These are phyloP conservation scores for Salix brachista DNA, from an alignment of 345 rosid genomes.

Conservation along the genomic window DNA sequence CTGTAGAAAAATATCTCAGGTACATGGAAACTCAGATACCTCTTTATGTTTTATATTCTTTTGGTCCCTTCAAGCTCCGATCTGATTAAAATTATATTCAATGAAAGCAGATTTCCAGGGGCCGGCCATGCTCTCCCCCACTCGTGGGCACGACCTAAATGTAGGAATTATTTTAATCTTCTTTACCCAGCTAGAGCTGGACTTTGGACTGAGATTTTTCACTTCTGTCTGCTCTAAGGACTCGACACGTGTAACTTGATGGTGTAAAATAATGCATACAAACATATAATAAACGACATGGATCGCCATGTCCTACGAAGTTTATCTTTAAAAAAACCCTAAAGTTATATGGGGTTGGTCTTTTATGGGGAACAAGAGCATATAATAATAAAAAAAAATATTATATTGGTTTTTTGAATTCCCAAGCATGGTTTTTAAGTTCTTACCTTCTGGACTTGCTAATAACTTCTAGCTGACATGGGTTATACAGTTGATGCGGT, in stretches of 20 bases:
- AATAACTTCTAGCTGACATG: not conserved
- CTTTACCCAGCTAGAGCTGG: not conserved
- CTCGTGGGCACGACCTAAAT: conserved; percentile 46
- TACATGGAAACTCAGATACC: not conserved
- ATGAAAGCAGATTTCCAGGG: conserved; percentile 41
- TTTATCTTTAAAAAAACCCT: not conserved
- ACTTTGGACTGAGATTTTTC: conserved; percentile 4
- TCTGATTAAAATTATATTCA: conserved; percentile 10
- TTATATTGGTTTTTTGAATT: not conserved
- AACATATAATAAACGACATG: conserved; percentile 22
- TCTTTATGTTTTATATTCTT: not conserved
- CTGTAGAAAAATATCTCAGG: conserved; percentile 7
- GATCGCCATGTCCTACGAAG: conserved; percentile 21
- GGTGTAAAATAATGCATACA: not conserved
- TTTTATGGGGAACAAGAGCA: not conserved
- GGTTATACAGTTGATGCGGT: not conserved
- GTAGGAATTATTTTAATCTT: conserved; percentile 15
- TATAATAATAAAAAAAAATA: not conserved
- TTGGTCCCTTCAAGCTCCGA: conserved; percentile 20
- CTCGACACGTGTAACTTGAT: conserved; percentile 11
- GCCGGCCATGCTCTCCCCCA: conserved; percentile 44
- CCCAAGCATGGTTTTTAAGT: conserved; percentile 12
- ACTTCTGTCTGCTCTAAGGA: not conserved
- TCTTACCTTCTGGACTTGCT: conserved; percentile 7
- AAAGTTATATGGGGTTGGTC: not conserved